phyloP scores from a whole-genome alignment of 257 asterid genomes.

The Knoxia roxburghii region DNA sequence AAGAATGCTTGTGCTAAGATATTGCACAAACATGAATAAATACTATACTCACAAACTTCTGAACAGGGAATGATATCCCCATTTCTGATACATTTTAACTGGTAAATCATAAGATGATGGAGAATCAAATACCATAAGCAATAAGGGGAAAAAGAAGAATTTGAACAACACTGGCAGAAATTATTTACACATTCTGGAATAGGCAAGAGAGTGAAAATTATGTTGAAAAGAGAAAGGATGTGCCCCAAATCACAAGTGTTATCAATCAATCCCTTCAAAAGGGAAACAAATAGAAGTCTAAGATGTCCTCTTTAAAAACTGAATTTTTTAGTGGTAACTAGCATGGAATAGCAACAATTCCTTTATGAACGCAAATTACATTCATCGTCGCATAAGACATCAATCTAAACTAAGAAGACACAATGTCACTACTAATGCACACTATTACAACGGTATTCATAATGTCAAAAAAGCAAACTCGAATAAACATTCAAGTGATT shows the following conservation, averaged over 20 bases:
- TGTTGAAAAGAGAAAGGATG: too few relatives aligned
- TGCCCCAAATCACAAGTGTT: neutral
- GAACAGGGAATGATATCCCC: neutral
- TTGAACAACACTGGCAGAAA: neutral
- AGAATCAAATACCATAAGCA: neutral
- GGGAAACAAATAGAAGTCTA: neutral
- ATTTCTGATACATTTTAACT: neutral
- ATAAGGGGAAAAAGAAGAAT: too few relatives aligned
- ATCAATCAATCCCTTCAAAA: neutral
- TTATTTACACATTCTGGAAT: neutral
- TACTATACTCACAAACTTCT: neutral
- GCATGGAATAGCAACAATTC: neutral
- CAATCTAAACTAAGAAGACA: neutral
- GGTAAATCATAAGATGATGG: neutral
- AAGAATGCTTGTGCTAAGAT: too few relatives aligned
- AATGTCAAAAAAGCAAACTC: neutral
- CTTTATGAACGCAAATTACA: neutral
- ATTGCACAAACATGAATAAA: neutral
- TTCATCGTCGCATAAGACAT: neutral
- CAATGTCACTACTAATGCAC: neutral
- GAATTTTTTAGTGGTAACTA: neutral
- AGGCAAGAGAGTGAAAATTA: too few relatives aligned
- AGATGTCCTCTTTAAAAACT: neutral
- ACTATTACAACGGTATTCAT: too few relatives aligned
- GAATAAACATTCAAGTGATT: neutral